Evolutionary conservation across 208 protist genomes (phyloP).

Genomic region (Trypanosomatidae sp.): DNA sequence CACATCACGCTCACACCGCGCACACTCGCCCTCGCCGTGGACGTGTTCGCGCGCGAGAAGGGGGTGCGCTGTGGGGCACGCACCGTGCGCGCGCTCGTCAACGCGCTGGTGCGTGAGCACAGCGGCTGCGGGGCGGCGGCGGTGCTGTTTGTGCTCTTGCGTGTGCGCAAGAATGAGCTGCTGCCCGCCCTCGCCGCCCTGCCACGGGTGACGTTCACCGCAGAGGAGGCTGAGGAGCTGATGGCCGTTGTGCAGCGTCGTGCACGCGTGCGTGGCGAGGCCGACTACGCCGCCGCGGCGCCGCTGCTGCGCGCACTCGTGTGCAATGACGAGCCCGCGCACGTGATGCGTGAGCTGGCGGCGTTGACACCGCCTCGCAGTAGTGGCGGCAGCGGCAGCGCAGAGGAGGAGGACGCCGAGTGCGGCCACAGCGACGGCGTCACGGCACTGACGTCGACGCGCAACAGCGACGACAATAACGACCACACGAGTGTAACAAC

Average conservation of each 20-base stretch:
- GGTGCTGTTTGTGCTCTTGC: slow-evolving; percentile 41
- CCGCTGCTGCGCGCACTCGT: slow-evolving; percentile 5
- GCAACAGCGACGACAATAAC: too few species aligned
- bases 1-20: slow-evolving; percentile 16
- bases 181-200: slow-evolving; percentile 15
- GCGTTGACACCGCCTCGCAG: too few species aligned
- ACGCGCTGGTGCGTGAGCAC: slow-evolving; percentile 5
- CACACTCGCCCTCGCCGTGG: slow-evolving; percentile 42
- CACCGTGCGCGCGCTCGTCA: slow-evolving; percentile 37
- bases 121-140: slow-evolving; percentile 9
- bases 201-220: slow-evolving; percentile 22
- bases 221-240: slow-evolving; percentile 9
- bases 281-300: too few species aligned
- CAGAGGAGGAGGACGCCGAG: too few species aligned
- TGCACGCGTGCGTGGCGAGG: background rate
- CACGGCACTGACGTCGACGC: too few species aligned
- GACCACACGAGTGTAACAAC: too few species aligned
- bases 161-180: slow-evolving; percentile 36
- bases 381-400: too few species aligned
- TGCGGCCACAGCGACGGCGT: too few species aligned
- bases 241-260: slow-evolving; percentile 8
- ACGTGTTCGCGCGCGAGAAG: slow-evolving; percentile 43
- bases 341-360: too few species aligned
- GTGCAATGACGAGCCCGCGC: slow-evolving; percentile 8
- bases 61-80: slow-evolving; percentile 54